A percentile compares a stretch with the other conserved stretches of the same genome.
phyloP scores from a whole-genome alignment of 2,329 filamentous ascomycete species.

The Myriosclerotinia duriaeana region DNA sequence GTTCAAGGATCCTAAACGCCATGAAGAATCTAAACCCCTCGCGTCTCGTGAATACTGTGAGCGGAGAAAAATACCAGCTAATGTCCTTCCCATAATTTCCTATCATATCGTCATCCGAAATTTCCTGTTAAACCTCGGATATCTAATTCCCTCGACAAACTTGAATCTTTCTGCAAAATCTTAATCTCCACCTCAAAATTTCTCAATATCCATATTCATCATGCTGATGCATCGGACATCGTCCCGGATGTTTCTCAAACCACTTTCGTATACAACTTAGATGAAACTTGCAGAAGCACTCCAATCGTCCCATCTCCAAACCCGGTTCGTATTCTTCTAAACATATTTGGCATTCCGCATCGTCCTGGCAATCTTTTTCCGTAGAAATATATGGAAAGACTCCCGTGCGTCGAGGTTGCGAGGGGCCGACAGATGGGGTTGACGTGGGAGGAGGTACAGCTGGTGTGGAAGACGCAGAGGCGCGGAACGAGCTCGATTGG shows the following conservation, averaged over 20 bases:
- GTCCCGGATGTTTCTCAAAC: slow-evolving; percentile 61
- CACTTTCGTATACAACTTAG: slow-evolving; percentile 59
- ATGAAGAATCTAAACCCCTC: not conserved
- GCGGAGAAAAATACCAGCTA: too few relatives aligned
- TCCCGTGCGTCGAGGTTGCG: slow-evolving; percentile 50
- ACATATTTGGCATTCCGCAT: slow-evolving; percentile 67
- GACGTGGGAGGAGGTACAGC: slow-evolving; percentile 34
- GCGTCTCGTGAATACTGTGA: not conserved
- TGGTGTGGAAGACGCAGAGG: slow-evolving; percentile 23
- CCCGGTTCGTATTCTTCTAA: slow-evolving; percentile 65
- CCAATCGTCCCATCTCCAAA: slow-evolving; percentile 62
- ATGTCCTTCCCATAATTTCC: not conserved
- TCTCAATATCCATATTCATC: slow-evolving; percentile 23
- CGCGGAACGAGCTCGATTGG: slow-evolving; percentile 31
- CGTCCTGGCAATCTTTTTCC: slow-evolving; percentile 67
- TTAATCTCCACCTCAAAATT: not conserved
- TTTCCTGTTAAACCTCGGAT: slow-evolving; percentile 55
- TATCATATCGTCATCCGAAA: not conserved
- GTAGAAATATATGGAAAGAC: slow-evolving; percentile 65
- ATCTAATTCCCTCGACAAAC: slow-evolving; percentile 54
- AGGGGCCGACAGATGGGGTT: not conserved
- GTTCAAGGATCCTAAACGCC: not conserved
- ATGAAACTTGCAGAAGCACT: slow-evolving; percentile 67
- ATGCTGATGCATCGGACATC: slow-evolving; percentile 66
- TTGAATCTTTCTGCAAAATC: not conserved